Percentiles rank a stretch among this genome's conserved stretches.
These are phyloP conservation scores for Curvularia spicifera DNA, from an alignment of 2,329 filamentous ascomycete genomes.

Conservation along the genomic window DNA sequence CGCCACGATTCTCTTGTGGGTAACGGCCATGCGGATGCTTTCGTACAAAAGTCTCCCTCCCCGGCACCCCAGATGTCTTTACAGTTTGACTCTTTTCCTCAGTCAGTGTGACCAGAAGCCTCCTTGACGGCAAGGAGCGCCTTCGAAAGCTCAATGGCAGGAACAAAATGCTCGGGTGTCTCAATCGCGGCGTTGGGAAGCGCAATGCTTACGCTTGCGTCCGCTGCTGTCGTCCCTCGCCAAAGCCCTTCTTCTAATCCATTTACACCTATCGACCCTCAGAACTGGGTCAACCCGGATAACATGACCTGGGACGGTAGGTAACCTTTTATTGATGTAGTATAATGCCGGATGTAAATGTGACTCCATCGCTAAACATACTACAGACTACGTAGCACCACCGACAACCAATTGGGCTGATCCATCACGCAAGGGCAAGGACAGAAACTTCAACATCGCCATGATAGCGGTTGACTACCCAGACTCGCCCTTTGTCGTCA, in stretches of 20 bases:
- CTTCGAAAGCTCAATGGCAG: background rate
- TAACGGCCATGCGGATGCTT: background rate
- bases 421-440: constrained; percentile 52
- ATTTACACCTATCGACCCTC: constrained; percentile 59
- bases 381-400: constrained; percentile 51
- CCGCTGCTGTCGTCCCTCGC: constrained; percentile 25
- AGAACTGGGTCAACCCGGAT: constrained; percentile 51
- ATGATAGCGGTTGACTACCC: constrained; percentile 61
- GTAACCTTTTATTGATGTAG: too few relatives aligned
- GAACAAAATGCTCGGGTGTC: background rate
- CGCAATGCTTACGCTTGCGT: constrained; percentile 24
- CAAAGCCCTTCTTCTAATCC: constrained; percentile 44
- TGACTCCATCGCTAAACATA: constrained; percentile 23
- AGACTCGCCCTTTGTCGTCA: constrained; percentile 59
- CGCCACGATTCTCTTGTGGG: background rate
- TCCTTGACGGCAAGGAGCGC: background rate
- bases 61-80: background rate
- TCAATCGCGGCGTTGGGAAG: constrained; percentile 25
- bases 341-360: background rate
- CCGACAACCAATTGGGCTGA: constrained; percentile 60
- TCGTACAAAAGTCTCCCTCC: background rate
- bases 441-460: constrained; percentile 63
- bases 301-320: constrained; percentile 1
- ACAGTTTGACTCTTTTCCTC: background rate
- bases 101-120: background rate